phyloP scores from a whole-genome alignment of 345 rosid species.

The Populus euphratica region DNA sequence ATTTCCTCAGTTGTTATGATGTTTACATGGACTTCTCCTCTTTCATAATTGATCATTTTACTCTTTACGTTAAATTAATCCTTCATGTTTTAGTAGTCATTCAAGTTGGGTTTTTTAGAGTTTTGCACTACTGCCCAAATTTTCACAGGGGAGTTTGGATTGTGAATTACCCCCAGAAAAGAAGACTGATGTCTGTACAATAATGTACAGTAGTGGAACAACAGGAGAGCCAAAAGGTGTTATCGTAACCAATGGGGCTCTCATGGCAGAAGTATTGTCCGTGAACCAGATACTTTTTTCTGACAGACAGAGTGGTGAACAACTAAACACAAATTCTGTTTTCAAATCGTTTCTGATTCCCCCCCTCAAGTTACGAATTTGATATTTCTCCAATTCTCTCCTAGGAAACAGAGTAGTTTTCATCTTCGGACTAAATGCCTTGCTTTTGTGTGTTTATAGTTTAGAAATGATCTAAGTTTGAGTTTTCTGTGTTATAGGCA shows the following conservation, averaged over 20 bases:
- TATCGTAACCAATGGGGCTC: slow-evolving; percentile 52
- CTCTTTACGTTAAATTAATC: not conserved
- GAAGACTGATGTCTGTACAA: slow-evolving; percentile 70
- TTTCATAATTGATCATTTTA: not conserved
- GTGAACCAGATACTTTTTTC: slow-evolving; percentile 56
- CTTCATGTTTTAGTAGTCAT: not conserved
- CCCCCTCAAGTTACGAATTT: not conserved
- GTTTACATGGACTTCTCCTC: not conserved
- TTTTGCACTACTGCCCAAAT: not conserved
- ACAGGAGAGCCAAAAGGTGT: slow-evolving; percentile 99
- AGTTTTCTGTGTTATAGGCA: slow-evolving; percentile 39
- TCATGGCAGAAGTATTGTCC: slow-evolving; percentile 68
- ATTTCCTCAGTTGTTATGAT: slow-evolving; percentile 52
- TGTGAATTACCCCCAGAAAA: slow-evolving; percentile 59
- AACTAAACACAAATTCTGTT: slow-evolving; percentile 1
- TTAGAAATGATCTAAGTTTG: not conserved
- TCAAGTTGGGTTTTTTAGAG: not conserved
- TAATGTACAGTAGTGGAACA: slow-evolving; percentile 97
- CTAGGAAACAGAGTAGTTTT: not conserved
- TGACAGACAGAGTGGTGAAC: slow-evolving; percentile 64
- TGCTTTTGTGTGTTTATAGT: not conserved
- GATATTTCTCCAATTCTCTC: not conserved
- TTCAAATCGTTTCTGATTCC: not conserved
- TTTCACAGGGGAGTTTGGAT: slow-evolving; percentile 54
- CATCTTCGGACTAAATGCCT: not conserved